Evolutionary conservation across 495 filamentous ascomycete genomes (phyloP).

Genomic region (Tuber magnatum): DNA sequence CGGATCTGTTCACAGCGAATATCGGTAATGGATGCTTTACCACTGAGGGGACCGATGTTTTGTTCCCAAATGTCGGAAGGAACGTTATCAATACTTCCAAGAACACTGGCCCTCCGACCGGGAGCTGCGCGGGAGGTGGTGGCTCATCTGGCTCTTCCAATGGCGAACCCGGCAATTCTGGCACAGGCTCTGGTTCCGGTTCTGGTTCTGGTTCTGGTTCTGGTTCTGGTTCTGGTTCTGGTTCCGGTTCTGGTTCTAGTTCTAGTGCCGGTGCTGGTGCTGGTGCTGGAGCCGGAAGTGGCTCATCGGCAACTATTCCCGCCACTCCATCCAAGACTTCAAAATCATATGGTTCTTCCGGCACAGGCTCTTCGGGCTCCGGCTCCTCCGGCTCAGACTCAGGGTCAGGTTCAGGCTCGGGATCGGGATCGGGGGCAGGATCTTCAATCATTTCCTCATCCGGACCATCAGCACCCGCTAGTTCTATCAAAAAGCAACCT

Average conservation of each 20-base stretch:
- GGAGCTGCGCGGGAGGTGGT: background rate
- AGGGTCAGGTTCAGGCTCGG: background rate
- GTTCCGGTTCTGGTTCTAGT: background rate
- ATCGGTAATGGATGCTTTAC: slow-evolving; percentile 47
- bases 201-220: background rate
- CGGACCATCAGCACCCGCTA: background rate
- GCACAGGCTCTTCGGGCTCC: background rate
- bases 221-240: background rate
- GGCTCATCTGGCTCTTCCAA: background rate
- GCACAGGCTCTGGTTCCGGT: no score
- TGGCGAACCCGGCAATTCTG: background rate
- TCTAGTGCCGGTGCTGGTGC: background rate
- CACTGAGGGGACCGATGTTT: slow-evolving; percentile 45
- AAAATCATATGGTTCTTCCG: background rate
- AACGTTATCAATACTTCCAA: slow-evolving; percentile 44
- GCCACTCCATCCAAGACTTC: background rate
- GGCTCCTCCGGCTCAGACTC: background rate
- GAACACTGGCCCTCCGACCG: background rate
- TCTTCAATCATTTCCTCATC: background rate
- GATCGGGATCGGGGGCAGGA: background rate
- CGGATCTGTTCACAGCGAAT: slow-evolving; percentile 56
- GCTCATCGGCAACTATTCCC: background rate
- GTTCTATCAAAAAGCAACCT: background rate
- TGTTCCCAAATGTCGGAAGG: slow-evolving; percentile 55
- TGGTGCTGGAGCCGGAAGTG: background rate